These are phyloP conservation scores for Plasmodium gallinaceum DNA, from an alignment of 169 alveolate genomes.

Conservation along the genomic window DNA sequence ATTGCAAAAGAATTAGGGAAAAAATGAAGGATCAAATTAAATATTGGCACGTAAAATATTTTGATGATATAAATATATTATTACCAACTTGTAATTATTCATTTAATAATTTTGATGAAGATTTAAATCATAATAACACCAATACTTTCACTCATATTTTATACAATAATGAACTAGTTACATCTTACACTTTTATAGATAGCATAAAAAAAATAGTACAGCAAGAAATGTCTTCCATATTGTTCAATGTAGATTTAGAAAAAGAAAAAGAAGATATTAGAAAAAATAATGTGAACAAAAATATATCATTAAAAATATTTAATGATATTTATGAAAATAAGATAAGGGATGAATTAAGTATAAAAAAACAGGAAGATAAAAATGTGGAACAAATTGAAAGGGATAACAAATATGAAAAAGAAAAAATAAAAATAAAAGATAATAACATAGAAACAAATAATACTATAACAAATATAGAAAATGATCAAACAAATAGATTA, in stretches of 20 bases:
- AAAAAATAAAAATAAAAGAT: not conserved
- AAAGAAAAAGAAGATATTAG: not conserved
- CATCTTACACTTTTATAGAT: slow-evolving; percentile 31
- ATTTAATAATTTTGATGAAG: slow-evolving; percentile 43
- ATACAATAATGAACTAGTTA: slow-evolving; percentile 35
- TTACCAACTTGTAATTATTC: slow-evolving; percentile 56
- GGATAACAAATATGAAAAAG: not conserved
- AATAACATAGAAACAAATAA: not conserved
- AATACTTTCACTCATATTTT: slow-evolving; percentile 43
- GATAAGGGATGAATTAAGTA: not conserved
- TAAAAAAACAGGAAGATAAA: not conserved
- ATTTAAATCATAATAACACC: slow-evolving; percentile 14
- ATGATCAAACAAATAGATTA: not conserved
- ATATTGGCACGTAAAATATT: slow-evolving; percentile 12
- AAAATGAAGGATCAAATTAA: slow-evolving; percentile 38
- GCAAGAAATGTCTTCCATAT: slow-evolving; percentile 45
- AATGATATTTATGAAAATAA: slow-evolving; percentile 18
- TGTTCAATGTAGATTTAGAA: slow-evolving; percentile 35
- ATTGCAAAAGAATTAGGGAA: slow-evolving; percentile 50
- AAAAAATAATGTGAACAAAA: not conserved
- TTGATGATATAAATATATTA: slow-evolving; percentile 32
- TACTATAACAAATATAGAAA: not conserved
- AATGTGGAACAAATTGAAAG: not conserved
- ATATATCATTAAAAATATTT: not conserved
- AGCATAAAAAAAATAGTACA: slow-evolving; percentile 30